Evolutionary conservation across 495 filamentous ascomycete genomes (phyloP).

Genomic region (Penicillium samsonianum): DNA sequence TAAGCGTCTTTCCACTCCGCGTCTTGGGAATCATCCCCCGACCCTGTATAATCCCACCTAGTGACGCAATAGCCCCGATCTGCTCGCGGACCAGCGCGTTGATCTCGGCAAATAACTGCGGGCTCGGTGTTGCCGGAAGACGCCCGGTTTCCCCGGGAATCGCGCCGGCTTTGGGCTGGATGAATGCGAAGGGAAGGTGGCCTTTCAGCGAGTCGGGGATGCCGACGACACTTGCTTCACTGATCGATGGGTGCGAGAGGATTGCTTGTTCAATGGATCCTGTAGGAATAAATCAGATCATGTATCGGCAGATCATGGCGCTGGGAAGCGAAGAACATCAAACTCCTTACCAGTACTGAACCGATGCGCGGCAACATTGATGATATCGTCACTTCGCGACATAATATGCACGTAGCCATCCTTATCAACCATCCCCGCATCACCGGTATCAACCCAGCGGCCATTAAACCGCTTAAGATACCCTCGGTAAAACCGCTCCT

Average conservation of each 20-base stretch:
- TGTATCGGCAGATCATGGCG: not conserved
- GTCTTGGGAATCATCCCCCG: conserved; percentile 93
- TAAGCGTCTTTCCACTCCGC: conserved; percentile 80
- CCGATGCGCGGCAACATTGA: conserved; percentile 92
- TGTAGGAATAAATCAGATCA: conserved; percentile 27
- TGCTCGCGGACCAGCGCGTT: conserved; percentile 72
- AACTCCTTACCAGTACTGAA: conserved; percentile 73
- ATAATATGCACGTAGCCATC: conserved; percentile 86
- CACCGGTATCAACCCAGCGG: conserved; percentile 85
- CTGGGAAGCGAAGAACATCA: not conserved
- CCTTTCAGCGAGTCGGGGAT: conserved; percentile 86
- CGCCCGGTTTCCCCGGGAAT: conserved; percentile 26
- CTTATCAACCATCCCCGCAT: conserved; percentile 80
- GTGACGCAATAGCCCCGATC: conserved; percentile 81
- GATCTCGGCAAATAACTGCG: conserved; percentile 58
- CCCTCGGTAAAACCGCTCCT: conserved; percentile 76
- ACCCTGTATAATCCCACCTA: conserved; percentile 83
- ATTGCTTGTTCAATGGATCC: conserved; percentile 89
- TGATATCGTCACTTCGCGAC: conserved; percentile 86
- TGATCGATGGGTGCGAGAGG: conserved; percentile 71
- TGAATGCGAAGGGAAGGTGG: conserved; percentile 86
- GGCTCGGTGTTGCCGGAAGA: conserved; percentile 43
- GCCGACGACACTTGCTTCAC: conserved; percentile 80
- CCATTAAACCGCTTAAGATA: conserved; percentile 81
- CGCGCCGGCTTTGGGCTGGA: conserved; percentile 56